Evolutionary conservation across 441 rosid genomes (phyloP), one percentile per base, ranked within the genome.

Genomic region (Croton setiger): DNA sequence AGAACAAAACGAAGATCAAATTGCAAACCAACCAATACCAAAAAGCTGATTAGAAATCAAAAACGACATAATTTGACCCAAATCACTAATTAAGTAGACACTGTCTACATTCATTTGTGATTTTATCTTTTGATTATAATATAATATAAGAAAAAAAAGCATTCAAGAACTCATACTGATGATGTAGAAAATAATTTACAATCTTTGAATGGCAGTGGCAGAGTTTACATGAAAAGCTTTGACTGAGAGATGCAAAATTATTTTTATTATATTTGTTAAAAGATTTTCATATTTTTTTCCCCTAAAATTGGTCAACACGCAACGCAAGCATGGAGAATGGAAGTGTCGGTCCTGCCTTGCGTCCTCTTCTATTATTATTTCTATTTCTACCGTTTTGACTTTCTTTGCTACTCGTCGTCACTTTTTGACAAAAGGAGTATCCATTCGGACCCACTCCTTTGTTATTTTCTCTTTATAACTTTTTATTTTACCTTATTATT

Each of bases 221-320:
- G 70, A 55, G n/a, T n/a, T n/a, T n/a, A n/a, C 74, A 72, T 64
- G 49, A 72, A 53, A 27, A 64, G 63, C 67, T 82, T 80, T 80
- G 84, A 82, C 84, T 10, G 21, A 7, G 56, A 15, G 17, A n/a
- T 49, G 21, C 10, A 49, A 49, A 27, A 27, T 2, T 27, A 27
- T n/a, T 49, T 3, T n/a, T 49, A 7, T 49, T n/a, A n/a, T n/a
- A n/a, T n/a, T n/a, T n/a, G n/a, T 37, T 27, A 27, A 27, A 37
- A 39, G 43, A 39, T 39, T 39, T 39, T 39, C 10, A n/a, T n/a
- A n/a, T n/a, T 39, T 39, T 39, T 39, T 7, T 27, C 15, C 21
- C 57, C 15, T 55, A 17, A 1, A 27, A 60, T 36, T 71, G 45
- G 78, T 77, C 78, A 71, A 72, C 78, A 74, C 68, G 77, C 70